Base-by-base conservation (phyloP, 2,329 filamentous ascomycete species). In the Cordyceps sp. region DNA sequence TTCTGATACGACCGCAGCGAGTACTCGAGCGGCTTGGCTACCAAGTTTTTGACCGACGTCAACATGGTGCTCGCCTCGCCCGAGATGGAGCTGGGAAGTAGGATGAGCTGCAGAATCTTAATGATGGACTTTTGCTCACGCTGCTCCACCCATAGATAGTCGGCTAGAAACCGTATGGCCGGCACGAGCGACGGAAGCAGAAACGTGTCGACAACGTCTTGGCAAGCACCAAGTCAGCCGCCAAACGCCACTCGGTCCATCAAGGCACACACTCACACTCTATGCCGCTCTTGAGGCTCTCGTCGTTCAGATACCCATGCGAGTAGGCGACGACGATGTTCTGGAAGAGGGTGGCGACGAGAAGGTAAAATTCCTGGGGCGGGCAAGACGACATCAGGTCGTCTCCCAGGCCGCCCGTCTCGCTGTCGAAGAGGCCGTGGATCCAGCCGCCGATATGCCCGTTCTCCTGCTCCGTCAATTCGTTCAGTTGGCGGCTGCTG, bases 301-400 rank as follows among this genome's bases (percentile, higher is more conserved):
- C 77, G 28, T 83, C 69, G 1, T 67, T 67, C 5, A 92, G 53
- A 26, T 70, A 62, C 6, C 73, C 73, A 2, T 64, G 64, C n/a
- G 69, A 69, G 41, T 73, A 74, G 1, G 79, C 82, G 23, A 78
- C 58, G 0, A 84, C 69, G 26, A 78, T 82, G 42, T 84, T 78
- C 41, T 78, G 68, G 47, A 88, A 85, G 0, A 90, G 57, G 0
- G 79, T 78, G 2, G 83, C 78, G 12, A 85, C 73, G 4, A 90
- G 62, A 14, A 81, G 57, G 44, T 88, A 88, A 47, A 90, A 90
- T 25, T 85, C 75, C 45, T 86, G 81, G 1, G 83, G 83, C 2
- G 77, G 74, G 43, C 82, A 90, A 2, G 78, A 79, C 8, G 79
- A 76, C 70, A 88, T 82, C 7, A 88, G 59, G 36, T 88, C 82